Percentiles rank a stretch among this genome's conserved stretches.
These are phyloP conservation scores for Ophiostoma montium DNA, from an alignment of 2,329 filamentous ascomycete genomes.

Conservation along the genomic window DNA sequence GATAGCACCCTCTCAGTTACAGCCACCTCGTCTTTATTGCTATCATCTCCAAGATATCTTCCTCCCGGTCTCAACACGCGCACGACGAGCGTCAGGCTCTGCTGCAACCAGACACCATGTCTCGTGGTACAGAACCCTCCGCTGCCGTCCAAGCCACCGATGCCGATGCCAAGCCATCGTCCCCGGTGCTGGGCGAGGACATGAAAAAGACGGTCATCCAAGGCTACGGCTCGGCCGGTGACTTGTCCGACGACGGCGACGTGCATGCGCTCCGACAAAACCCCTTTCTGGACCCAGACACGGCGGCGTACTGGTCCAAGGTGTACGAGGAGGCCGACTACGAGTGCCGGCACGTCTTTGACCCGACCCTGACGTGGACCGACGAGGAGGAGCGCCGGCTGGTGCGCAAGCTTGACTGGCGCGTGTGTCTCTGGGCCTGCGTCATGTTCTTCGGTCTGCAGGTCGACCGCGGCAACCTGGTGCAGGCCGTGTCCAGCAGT, in stretches of 20 bases:
- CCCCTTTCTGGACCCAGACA: constrained; percentile 18
- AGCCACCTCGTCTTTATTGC: background rate
- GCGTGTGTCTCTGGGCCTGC: constrained; percentile 21
- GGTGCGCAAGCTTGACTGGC: constrained; percentile 29
- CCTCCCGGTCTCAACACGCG: background rate
- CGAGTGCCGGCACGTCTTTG: constrained; percentile 44
- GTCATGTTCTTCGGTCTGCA: constrained; percentile 24
- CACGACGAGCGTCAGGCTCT: constrained; percentile 6
- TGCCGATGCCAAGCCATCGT: background rate
- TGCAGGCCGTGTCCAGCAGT: constrained; percentile 22
- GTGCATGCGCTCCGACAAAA: constrained; percentile 13
- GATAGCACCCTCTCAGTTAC: too few relatives aligned
- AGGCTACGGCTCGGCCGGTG: background rate
- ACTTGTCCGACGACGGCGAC: constrained; percentile 5
- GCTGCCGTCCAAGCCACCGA: background rate
- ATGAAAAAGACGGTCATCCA: background rate
- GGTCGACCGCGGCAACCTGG: constrained; percentile 24
- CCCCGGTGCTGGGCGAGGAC: background rate
- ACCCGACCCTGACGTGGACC: constrained; percentile 42
- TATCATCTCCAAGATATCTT: constrained; percentile 1
- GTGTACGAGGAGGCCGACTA: constrained; percentile 28
- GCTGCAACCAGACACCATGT: background rate
- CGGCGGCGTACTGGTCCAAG: constrained; percentile 20
- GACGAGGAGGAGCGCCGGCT: constrained; percentile 40
- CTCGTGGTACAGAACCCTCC: background rate